Evolutionary conservation across 2,329 filamentous ascomycete species (phyloP), one percentile per base, ranked within the genome.

Genomic region (Diatrype stigma): DNA sequence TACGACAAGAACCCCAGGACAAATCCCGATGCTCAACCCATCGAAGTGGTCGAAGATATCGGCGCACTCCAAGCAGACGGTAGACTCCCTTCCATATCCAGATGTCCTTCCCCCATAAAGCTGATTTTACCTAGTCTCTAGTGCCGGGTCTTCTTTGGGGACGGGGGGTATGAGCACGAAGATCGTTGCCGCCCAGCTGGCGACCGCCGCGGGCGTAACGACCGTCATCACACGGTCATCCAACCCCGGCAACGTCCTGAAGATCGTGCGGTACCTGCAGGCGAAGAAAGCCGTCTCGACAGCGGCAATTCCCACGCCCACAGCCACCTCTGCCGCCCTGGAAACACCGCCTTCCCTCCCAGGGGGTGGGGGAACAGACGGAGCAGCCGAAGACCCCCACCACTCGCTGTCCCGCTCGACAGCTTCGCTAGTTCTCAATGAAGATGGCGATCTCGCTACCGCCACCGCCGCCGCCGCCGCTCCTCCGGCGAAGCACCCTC

Each of bases 91-190:
- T 37, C 11, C 22, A 42, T 12, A 11, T n/a, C 19, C 35, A 16
- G n/a, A 22, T 32, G n/a, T 42, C 32, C 21, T 42, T 19, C 16
- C 42, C 26, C 11, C 23, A 16, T 30, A 50, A 51, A 52, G 23
- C 17, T 32, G 11, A 30, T 19, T n/a, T 0, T 50, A 2, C 40
- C 6, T 10, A 87, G 91, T 96, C 6, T 96, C 92, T 2, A 90
- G 87, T 28, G 89, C 90, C 21, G 94, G 94, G 3, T 96, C 91
- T 2, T 79, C 88, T 3, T 74, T 99, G 16, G 94, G 94, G 21
- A 99, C 94, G 2, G 94, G 94, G 19, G 94, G 94, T 42, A 99
- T 99, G 94, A 86, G 87, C 56, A 99, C 94, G 52, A 99, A 99
- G 74, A 96, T 99, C 60, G 86, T 95, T 23, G 94, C 94, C 48